Evolutionary conservation across 2,329 filamentous ascomycete genomes (phyloP).

Genomic region (Apiospora kogelbergensis): DNA sequence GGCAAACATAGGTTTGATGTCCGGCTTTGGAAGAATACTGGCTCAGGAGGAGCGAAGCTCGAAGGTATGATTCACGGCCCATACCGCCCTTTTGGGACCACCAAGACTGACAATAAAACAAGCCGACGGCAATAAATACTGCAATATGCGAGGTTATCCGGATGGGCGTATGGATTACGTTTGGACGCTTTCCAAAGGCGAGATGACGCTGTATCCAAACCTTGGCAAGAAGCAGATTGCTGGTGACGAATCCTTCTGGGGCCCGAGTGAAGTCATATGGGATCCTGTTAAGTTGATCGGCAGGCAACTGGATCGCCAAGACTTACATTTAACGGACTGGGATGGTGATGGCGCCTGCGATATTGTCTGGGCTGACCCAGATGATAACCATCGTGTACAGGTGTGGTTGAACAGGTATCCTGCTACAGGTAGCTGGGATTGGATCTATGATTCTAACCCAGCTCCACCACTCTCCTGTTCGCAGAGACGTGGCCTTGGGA

Average conservation of each 20-base stretch:
- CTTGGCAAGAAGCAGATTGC: background rate
- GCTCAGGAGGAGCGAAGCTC: conserved; percentile 9
- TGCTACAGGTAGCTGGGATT: conserved; percentile 12
- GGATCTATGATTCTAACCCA: conserved; percentile 12
- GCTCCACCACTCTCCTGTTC: conserved; percentile 18
- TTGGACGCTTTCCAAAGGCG: conserved; percentile 20
- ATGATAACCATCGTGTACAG: conserved; percentile 22
- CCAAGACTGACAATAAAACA: no score
- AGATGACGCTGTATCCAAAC: conserved; percentile 19
- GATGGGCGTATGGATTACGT: conserved; percentile 26
- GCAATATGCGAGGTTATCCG: conserved; percentile 28
- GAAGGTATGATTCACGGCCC: no score
- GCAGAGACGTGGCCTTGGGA: conserved; percentile 24
- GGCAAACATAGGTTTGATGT: conserved; percentile 17
- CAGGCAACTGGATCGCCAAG: conserved; percentile 22
- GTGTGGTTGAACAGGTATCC: conserved; percentile 26
- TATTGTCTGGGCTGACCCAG: conserved; percentile 29
- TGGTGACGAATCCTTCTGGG: conserved; percentile 16
- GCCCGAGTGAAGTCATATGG: conserved; percentile 17
- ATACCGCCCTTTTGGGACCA: conserved; percentile 16
- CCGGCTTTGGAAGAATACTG: conserved; percentile 23
- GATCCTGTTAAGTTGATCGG: conserved; percentile 5
- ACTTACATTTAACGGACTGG: conserved; percentile 36
- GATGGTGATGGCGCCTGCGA: conserved; percentile 37
- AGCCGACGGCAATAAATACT: conserved; percentile 30